Evolutionary conservation across 2,329 filamentous ascomycete genomes (phyloP), one percentile per base, ranked within the genome.

Genomic region (Diaporthe velutina): DNA sequence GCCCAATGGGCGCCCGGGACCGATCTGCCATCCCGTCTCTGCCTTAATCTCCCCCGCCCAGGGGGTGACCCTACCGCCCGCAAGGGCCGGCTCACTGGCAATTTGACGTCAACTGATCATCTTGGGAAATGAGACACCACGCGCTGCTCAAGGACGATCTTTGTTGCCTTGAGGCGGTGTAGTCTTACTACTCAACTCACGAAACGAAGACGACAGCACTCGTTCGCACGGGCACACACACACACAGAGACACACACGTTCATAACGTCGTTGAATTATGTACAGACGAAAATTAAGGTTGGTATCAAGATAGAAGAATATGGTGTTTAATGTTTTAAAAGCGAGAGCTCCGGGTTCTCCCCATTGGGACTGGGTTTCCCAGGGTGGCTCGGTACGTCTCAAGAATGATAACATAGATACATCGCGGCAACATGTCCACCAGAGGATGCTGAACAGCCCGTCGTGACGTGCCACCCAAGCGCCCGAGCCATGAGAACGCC

Each of bases 401-500:
- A 76, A 74, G 68, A 54, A 66, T 70, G 60, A 72, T 35, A 67
- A 64, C 50, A 73, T 66, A 72, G 74, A 74, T 76, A 74, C 66
- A 54, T 48, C 57, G 54, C 68, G 73, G 42, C 54, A 48, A 67
- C 54, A 48, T 70, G 67, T 70, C 67, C 52, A 70, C 67, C 52
- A 58, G 50, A 52, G 61, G 61, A 28, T 52, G 30, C 61, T 38
- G 61, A 67, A 67, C 61, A 54, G 48, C 64, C 64, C 64, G 64
- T 68, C 64, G 64, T 48, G 50, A 50, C 60, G 57, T 54, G 68
- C 68, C 73, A 60, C 73, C 75, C 79, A 79, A 78, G 77, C 75
- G 38, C 70, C 78, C 80, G 78, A 81, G 78, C 82, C 79, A 79
- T 83, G 61, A 75, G 71, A 82, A 80, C 83, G 82, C 83, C 84